Conservation (phyloP, 208 protist genomes). For the Wallacemonas sp. region DNA sequence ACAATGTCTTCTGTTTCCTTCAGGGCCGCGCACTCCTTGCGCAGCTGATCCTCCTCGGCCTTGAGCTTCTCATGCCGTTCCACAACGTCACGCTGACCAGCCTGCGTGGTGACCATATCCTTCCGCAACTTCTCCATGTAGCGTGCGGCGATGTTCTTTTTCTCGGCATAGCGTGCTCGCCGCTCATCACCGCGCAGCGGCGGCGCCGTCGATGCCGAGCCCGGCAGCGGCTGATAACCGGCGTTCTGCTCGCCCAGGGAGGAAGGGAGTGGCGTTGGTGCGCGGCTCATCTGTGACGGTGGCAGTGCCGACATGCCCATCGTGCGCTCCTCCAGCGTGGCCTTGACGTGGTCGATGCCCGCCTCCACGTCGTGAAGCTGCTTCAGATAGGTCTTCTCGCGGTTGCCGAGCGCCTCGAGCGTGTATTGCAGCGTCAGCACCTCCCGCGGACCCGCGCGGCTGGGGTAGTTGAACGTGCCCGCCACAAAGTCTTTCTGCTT, state of each 20-base stretch:
- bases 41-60: constrained; percentile 29
- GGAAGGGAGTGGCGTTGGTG: constrained; percentile 4
- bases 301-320: constrained; percentile 29
- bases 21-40: constrained; percentile 38
- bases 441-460: constrained; percentile 55
- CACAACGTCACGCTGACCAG: constrained; percentile 16
- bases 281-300: background rate
- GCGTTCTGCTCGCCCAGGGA: background rate
- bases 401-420: constrained; percentile 27
- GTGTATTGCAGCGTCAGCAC: constrained; percentile 50
- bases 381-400: constrained; percentile 18
- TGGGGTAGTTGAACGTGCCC: constrained; percentile 48
- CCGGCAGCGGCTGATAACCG: constrained; percentile 3
- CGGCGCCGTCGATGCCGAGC: background rate
- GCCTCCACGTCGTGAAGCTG: constrained; percentile 20
- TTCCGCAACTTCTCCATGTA: constrained; percentile 29
- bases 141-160: constrained; percentile 27
- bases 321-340: constrained; percentile 31
- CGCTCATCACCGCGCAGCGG: constrained; percentile 2
- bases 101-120: constrained; percentile 18
- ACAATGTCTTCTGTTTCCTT: constrained; percentile 43
- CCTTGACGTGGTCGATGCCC: constrained; percentile 27
- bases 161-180: constrained; percentile 26
- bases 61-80: constrained; percentile 27
- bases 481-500: constrained; percentile 29